phyloP scores from a whole-genome alignment of 805 yeast genomes.

The Blastobotrys robertii region DNA sequence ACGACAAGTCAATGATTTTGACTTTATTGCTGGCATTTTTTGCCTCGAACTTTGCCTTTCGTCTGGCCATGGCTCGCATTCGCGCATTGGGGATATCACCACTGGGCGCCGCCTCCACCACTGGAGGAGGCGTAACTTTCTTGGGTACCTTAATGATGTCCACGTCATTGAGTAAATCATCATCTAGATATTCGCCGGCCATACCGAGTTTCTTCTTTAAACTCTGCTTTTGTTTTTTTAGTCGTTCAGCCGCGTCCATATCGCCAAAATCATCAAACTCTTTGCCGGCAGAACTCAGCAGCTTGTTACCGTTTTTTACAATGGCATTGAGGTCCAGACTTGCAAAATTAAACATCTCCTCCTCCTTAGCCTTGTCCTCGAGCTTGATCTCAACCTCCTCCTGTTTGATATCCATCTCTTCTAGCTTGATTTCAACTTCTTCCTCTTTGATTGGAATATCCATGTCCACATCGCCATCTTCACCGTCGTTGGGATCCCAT shows the following conservation, averaged over 20 bases:
- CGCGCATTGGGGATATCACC: constrained; percentile 37
- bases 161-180: constrained; percentile 22
- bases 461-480: constrained; percentile 15
- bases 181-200: constrained; percentile 32
- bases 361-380: constrained; percentile 27
- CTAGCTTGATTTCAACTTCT: constrained; percentile 15
- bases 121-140: not conserved
- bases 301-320: constrained; percentile 33
- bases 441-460: constrained; percentile 1
- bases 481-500: constrained; percentile 73
- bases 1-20: constrained; percentile 25
- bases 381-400: constrained; percentile 20
- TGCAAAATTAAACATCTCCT: constrained; percentile 24
- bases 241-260: constrained; percentile 36
- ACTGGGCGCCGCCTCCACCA: not conserved
- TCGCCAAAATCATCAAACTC: constrained; percentile 33
- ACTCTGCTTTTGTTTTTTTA: constrained; percentile 41
- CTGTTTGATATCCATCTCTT: constrained; percentile 15
- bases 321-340: constrained; percentile 30
- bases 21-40: constrained; percentile 43
- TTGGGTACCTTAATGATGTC: constrained; percentile 17
- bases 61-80: constrained; percentile 61
- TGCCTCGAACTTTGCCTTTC: constrained; percentile 22
- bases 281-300: constrained; percentile 56
- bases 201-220: constrained; percentile 36